Evolutionary conservation across 2,329 filamentous ascomycete genomes (phyloP).

Genomic region (Talaromyces funiculosus): DNA sequence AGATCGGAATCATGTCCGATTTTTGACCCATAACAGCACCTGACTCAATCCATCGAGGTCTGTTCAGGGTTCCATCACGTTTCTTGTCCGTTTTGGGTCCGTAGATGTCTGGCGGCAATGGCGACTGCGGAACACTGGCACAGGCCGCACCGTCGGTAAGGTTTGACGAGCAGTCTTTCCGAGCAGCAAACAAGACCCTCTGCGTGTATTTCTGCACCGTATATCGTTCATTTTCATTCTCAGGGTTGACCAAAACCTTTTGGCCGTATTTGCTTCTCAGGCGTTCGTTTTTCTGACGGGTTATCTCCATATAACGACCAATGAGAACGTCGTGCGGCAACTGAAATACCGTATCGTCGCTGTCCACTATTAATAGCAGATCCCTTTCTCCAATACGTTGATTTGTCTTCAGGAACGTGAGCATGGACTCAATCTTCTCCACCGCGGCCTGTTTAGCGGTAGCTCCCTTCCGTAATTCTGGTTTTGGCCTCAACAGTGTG

Average conservation of each 20-base stretch:
- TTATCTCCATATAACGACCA: constrained; percentile 54
- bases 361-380: constrained; percentile 59
- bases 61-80: constrained; percentile 32
- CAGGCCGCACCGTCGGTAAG: constrained; percentile 45
- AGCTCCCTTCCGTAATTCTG: constrained; percentile 19
- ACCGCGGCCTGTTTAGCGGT: constrained; percentile 40
- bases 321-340: constrained; percentile 59
- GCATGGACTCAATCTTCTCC: constrained; percentile 41
- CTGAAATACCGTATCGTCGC: constrained; percentile 61
- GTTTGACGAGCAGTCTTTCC: constrained; percentile 49
- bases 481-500: constrained; percentile 46
- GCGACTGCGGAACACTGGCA: constrained; percentile 47
- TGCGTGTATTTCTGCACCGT: constrained; percentile 44
- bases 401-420: constrained; percentile 45
- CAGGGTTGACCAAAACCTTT: constrained; percentile 21
- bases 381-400: constrained; percentile 52
- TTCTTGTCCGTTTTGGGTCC: constrained; percentile 40
- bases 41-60: constrained; percentile 47
- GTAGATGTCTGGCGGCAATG: constrained; percentile 47
- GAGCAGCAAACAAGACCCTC: constrained; percentile 51
- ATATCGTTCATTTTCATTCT: constrained; percentile 15
- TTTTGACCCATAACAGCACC: constrained; percentile 48
- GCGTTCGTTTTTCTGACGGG: constrained; percentile 49
- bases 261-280: constrained; percentile 48
- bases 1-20: constrained; percentile 44